These are phyloP conservation scores for Annulohypoxylon moriforme DNA, from an alignment of 495 filamentous ascomycete species.

Conservation along the genomic window DNA sequence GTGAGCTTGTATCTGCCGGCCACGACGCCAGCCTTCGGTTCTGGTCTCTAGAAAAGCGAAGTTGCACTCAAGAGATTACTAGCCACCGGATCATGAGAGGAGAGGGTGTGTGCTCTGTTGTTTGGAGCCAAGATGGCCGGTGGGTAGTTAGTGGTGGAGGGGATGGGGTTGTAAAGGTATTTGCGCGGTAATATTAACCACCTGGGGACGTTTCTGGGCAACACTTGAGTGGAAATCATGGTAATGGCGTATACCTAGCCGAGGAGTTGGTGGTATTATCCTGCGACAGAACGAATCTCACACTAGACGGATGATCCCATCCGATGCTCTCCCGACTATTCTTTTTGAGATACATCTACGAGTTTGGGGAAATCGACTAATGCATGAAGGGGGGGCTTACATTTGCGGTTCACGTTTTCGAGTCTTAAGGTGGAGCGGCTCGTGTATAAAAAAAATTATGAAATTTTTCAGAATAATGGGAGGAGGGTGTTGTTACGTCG, in stretches of 20 bases:
- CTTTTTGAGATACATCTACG: slow-evolving; percentile 1
- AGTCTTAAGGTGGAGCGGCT: slow-evolving; percentile 15
- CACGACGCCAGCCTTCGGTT: slow-evolving; percentile 95
- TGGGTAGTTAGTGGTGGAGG: slow-evolving; percentile 96
- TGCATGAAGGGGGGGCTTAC: slow-evolving; percentile 34
- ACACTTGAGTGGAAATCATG: slow-evolving; percentile 8
- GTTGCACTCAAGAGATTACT: slow-evolving; percentile 93
- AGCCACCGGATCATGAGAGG: slow-evolving; percentile 91
- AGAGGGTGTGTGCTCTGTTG: slow-evolving; percentile 91
- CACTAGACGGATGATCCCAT: slow-evolving; percentile 22
- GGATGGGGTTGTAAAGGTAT: slow-evolving; percentile 98
- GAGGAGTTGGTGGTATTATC: slow-evolving; percentile 37
- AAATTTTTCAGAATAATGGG: slow-evolving; percentile 37
- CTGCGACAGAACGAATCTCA: slow-evolving; percentile 27
- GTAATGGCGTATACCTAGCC: slow-evolving; percentile 19
- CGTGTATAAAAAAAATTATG: slow-evolving; percentile 39
- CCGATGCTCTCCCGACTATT: slow-evolving; percentile 23
- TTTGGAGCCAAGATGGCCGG: slow-evolving; percentile 92
- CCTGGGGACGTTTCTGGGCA: not conserved
- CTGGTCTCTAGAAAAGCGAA: slow-evolving; percentile 96
- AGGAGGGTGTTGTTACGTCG: not conserved
- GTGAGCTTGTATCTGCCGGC: slow-evolving; percentile 93
- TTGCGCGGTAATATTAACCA: slow-evolving; percentile 62
- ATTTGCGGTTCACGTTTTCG: slow-evolving; percentile 17
- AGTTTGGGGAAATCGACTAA: slow-evolving; percentile 16